Conservation (phyloP, 2,329 filamentous ascomycete species). For the Simplicillium sp. region DNA sequence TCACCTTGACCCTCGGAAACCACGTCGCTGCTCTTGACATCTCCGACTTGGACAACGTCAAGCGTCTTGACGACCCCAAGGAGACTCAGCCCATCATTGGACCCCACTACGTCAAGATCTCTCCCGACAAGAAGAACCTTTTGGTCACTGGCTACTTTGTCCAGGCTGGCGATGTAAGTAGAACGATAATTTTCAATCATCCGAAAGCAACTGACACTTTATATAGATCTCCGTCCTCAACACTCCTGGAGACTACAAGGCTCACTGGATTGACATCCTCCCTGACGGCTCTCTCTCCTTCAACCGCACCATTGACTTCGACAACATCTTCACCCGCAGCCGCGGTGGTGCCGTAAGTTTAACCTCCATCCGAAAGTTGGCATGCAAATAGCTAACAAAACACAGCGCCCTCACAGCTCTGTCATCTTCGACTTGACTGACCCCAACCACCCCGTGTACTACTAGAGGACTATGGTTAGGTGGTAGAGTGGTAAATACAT, state of each 20-base stretch:
- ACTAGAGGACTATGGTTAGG: constrained; percentile 16
- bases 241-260: constrained; percentile 53
- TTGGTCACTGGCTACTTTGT: constrained; percentile 59
- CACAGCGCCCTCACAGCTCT: constrained; percentile 39
- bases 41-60: constrained; percentile 47
- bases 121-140: constrained; percentile 54
- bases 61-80: constrained; percentile 50
- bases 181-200: neutral
- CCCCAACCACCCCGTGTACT: constrained; percentile 39
- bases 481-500: no score
- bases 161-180: constrained; percentile 41
- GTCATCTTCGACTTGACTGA: constrained; percentile 50
- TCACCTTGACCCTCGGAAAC: constrained; percentile 51
- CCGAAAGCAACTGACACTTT: constrained; percentile 3
- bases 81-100: constrained; percentile 49
- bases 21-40: constrained; percentile 55
- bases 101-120: constrained; percentile 55
- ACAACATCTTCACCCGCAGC: constrained; percentile 35
- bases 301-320: constrained; percentile 51
- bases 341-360: constrained; percentile 37
- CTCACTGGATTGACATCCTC: constrained; percentile 49
- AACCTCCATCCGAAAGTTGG: neutral
- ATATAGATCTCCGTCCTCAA: constrained; percentile 45
- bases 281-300: constrained; percentile 45
- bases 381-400: neutral